These are phyloP conservation scores for Rhododendron ovatum DNA, from an alignment of 148 eudicot species.

Conservation along the genomic window DNA sequence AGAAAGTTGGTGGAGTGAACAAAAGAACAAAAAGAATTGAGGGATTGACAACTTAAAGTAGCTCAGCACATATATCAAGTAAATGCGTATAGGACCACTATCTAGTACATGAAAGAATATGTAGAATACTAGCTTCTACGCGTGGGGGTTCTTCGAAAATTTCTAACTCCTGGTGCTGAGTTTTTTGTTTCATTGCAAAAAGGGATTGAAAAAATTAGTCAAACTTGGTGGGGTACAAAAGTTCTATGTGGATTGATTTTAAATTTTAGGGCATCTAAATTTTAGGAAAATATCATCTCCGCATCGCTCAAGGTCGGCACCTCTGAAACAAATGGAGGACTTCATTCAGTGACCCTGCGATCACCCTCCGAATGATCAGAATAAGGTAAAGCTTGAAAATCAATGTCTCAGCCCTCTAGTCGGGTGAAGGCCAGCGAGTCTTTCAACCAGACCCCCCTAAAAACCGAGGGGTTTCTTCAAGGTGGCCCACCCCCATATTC, in stretches of 20 bases:
- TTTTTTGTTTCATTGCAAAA: neutral
- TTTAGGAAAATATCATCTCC: neutral
- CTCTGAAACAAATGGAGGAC: neutral
- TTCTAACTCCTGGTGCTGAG: neutral
- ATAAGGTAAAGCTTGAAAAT: neutral
- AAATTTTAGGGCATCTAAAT: neutral
- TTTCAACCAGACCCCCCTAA: neutral
- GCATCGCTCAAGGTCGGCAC: neutral
- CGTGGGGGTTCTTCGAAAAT: neutral
- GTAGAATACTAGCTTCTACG: neutral
- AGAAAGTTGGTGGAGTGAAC: slow-evolving; percentile 5
- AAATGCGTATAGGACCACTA: neutral
- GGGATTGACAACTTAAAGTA: neutral
- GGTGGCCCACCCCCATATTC: neutral
- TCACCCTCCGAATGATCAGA: neutral
- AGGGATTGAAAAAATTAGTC: neutral
- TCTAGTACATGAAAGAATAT: neutral
- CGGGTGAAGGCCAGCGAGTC: neutral
- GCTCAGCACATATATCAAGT: neutral
- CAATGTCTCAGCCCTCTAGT: neutral
- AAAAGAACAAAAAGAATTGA: neutral
- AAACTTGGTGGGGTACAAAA: neutral
- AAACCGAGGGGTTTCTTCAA: neutral
- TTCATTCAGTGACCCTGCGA: neutral
- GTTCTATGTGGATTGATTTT: neutral